Percentiles rank a stretch among this genome's conserved stretches.
Conservation (phyloP, 768 basidiomycete genomes). For the Pleurotus ostreatus region DNA sequence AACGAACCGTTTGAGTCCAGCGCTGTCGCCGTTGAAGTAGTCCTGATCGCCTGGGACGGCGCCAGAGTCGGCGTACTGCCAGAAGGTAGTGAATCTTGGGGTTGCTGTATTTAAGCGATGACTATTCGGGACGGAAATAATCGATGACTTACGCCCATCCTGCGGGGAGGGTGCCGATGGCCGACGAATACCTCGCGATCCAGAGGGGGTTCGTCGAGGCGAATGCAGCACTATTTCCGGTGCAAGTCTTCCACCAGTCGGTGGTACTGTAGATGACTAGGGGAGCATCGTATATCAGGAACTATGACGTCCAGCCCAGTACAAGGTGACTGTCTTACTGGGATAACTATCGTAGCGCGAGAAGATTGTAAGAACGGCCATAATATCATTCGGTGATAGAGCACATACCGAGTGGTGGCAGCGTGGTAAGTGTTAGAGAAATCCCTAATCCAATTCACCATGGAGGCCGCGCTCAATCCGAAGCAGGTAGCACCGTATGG, state of each 20-base stretch:
- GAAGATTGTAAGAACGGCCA: too few relatives aligned
- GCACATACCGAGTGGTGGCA: slow-evolving; percentile 37
- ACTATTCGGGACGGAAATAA: neutral
- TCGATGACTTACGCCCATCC: slow-evolving; percentile 45
- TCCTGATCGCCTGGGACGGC: slow-evolving; percentile 57
- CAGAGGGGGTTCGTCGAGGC: slow-evolving; percentile 51
- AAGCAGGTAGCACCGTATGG: slow-evolving; percentile 51
- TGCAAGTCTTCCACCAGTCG: slow-evolving; percentile 67
- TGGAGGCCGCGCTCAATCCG: slow-evolving; percentile 43
- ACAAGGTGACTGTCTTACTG: neutral
- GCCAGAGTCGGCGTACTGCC: slow-evolving; percentile 57
- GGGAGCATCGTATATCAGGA: neutral
- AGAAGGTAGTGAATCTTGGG: slow-evolving; percentile 47
- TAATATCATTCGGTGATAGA: slow-evolving; percentile 7
- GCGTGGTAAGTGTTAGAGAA: slow-evolving; percentile 59
- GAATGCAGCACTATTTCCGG: slow-evolving; percentile 53
- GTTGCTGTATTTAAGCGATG: neutral
- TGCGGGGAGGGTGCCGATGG: slow-evolving; percentile 51
- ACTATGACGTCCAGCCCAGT: neutral
- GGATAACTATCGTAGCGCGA: neutral
- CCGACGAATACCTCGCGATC: slow-evolving; percentile 51
- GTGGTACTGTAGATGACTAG: slow-evolving; percentile 61
- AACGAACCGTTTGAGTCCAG: slow-evolving; percentile 3
- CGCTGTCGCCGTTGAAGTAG: slow-evolving; percentile 42
- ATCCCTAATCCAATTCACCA: slow-evolving; percentile 62